Evolutionary conservation across 805 yeast species (phyloP).

Genomic region (Jamesozyma jinghongensis): DNA sequence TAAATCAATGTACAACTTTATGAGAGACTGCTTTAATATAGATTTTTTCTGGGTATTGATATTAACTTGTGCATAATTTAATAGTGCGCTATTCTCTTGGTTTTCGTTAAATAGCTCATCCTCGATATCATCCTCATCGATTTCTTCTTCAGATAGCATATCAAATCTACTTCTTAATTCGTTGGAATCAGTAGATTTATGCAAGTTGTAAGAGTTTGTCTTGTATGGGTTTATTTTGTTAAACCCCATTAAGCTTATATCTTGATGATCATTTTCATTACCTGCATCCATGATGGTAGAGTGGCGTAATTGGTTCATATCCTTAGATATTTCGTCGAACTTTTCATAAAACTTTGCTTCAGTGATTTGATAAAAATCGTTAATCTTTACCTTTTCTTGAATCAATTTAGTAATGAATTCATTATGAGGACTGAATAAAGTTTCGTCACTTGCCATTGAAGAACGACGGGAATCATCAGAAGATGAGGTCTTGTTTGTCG

Average conservation of each 20-base stretch:
- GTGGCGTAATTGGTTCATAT: slow-evolving; percentile 33
- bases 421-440: slow-evolving; percentile 31
- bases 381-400: slow-evolving; percentile 43
- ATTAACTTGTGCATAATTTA: slow-evolving; percentile 43
- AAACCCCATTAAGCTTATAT: not conserved
- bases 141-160: slow-evolving; percentile 2
- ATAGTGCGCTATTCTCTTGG: slow-evolving; percentile 39
- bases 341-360: slow-evolving; percentile 40
- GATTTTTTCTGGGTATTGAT: slow-evolving; percentile 45
- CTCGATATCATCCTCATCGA: slow-evolving; percentile 30
- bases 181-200: not conserved
- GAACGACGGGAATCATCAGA: slow-evolving; percentile 5
- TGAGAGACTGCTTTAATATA: slow-evolving; percentile 56
- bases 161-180: slow-evolving; percentile 4
- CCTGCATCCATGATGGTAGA: too few relatives aligned
- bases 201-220: slow-evolving; percentile 1
- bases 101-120: slow-evolving; percentile 32
- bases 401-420: slow-evolving; percentile 40
- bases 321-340: slow-evolving; percentile 39
- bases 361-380: slow-evolving; percentile 40
- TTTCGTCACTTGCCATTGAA: slow-evolving; percentile 17
- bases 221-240: not conserved
- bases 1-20: slow-evolving; percentile 57
- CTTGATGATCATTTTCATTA: not conserved
- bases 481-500: slow-evolving; percentile 7